phyloP scores from a whole-genome alignment of 768 basidiomycete species.

The Rubroboletus pulcherrimus region DNA sequence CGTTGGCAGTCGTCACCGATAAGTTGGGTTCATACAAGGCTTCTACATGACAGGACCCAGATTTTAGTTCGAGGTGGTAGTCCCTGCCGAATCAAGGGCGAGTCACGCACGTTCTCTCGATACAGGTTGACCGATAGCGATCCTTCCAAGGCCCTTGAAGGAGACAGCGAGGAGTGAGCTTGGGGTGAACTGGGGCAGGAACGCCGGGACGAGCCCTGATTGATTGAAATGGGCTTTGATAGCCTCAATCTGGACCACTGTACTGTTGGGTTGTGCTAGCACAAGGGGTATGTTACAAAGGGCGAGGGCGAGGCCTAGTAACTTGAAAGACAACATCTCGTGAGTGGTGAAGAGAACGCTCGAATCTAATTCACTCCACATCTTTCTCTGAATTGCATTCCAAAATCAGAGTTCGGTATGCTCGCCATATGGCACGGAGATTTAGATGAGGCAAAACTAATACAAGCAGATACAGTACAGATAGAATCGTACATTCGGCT shows the following conservation, averaged over 20 bases:
- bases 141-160: slow-evolving; percentile 45
- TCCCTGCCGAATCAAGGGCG: neutral
- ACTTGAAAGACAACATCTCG: slow-evolving; percentile 17
- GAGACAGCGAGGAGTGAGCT: slow-evolving; percentile 51
- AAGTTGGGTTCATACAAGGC: slow-evolving; percentile 52
- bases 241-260: slow-evolving; percentile 46
- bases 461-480: slow-evolving; percentile 33
- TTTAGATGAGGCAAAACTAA: slow-evolving; percentile 22
- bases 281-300: slow-evolving; percentile 37
- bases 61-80: neutral
- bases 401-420: slow-evolving; percentile 23
- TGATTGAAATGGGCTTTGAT: slow-evolving; percentile 68
- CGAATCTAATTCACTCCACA: neutral
- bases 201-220: slow-evolving; percentile 57
- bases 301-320: slow-evolving; percentile 27
- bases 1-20: slow-evolving; percentile 47
- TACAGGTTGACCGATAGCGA: slow-evolving; percentile 57
- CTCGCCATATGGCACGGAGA: slow-evolving; percentile 2
- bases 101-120: slow-evolving; percentile 50
- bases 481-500: slow-evolving; percentile 26
- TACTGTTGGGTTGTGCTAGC: slow-evolving; percentile 43
- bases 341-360: neutral
- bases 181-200: slow-evolving; percentile 60
- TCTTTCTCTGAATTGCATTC: slow-evolving; percentile 8
- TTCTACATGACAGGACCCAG: slow-evolving; percentile 38